phyloP scores from a whole-genome alignment of 1,139 yeast species.

The Hansenula sp. region DNA sequence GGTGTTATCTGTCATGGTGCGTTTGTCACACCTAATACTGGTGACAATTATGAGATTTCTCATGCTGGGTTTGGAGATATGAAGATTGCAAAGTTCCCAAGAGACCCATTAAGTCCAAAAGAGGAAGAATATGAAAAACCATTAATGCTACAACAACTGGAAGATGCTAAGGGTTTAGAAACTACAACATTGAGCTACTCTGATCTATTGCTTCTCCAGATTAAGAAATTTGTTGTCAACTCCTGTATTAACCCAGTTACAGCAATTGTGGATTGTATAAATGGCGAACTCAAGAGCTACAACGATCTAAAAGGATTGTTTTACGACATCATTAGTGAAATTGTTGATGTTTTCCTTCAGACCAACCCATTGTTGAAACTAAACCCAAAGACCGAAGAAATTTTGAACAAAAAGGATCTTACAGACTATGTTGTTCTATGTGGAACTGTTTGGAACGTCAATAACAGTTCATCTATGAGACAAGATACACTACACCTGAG shows the following conservation, averaged over 20 bases:
- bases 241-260: slow-evolving; percentile 82
- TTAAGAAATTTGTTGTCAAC: slow-evolving; percentile 74
- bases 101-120: slow-evolving; percentile 14
- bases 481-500: slow-evolving; percentile 63
- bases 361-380: slow-evolving; percentile 24
- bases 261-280: slow-evolving; percentile 67
- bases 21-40: slow-evolving; percentile 33
- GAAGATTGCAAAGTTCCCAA: slow-evolving; percentile 44
- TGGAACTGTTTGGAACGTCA: slow-evolving; percentile 41
- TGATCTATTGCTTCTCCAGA: slow-evolving; percentile 59
- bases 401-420: slow-evolving; percentile 41
- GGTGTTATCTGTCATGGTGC: slow-evolving; percentile 88
- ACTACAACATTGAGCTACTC: slow-evolving; percentile 43
- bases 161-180: slow-evolving; percentile 30
- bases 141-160: slow-evolving; percentile 22
- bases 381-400: slow-evolving; percentile 20
- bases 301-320: slow-evolving; percentile 35
- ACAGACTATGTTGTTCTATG: slow-evolving; percentile 38
- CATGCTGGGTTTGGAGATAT: slow-evolving; percentile 70
- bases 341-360: slow-evolving; percentile 30
- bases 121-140: slow-evolving; percentile 23
- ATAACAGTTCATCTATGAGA: slow-evolving; percentile 84
- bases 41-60: slow-evolving; percentile 32
- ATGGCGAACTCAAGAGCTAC: slow-evolving; percentile 58
- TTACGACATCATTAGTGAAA: slow-evolving; percentile 45